phyloP scores from a whole-genome alignment of 129 eudicot genomes.

The Artemisia annua region DNA sequence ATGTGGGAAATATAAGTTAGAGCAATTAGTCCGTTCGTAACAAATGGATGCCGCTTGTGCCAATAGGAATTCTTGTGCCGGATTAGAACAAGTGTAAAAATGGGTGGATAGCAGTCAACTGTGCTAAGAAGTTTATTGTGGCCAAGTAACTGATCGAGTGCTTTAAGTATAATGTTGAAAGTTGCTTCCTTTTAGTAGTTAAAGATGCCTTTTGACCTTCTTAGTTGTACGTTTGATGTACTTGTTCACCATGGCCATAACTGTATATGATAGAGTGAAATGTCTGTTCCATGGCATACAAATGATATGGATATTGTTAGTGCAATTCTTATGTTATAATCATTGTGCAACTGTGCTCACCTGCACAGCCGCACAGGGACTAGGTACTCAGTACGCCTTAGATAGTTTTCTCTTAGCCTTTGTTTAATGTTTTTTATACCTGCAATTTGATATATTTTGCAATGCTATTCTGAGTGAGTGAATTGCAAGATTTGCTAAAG shows the following conservation, averaged over 20 bases:
- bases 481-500: slow-evolving; percentile 5
- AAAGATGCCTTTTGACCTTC: not conserved
- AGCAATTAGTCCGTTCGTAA: not conserved
- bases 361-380: no score
- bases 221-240: not conserved
- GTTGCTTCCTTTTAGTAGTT: not conserved
- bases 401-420: no score
- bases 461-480: slow-evolving; percentile 16
- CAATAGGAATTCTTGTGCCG: not conserved
- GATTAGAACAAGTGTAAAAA: not conserved
- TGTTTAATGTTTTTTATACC: no score
- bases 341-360: no score
- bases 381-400: no score
- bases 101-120: not conserved
- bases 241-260: not conserved
- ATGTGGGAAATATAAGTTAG: not conserved
- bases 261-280: no score
- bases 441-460: not conserved
- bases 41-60: not conserved
- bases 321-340: no score
- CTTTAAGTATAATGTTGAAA: not conserved
- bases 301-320: no score
- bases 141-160: not conserved
- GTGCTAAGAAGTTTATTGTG: not conserved
- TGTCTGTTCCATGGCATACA: no score